Percentiles rank a stretch among this genome's conserved stretches.
Conservation (phyloP, 176 grass and related monocot species). For the Areca catechu region DNA sequence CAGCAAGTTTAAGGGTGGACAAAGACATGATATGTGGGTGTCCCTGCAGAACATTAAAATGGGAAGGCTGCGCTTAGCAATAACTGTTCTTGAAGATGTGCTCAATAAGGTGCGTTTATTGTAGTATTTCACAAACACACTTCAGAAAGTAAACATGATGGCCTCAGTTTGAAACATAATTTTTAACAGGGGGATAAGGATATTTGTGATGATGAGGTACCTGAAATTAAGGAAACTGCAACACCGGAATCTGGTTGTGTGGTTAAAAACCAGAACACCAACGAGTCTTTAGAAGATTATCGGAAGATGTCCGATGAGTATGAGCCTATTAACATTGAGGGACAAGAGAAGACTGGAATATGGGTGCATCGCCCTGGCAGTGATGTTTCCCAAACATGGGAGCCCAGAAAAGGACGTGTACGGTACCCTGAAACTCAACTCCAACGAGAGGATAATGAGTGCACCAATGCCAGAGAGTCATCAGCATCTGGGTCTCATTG, state of each 20-base stretch:
- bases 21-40: conserved; percentile 92
- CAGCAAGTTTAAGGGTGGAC: conserved; percentile 64
- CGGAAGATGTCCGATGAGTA: conserved; percentile 45
- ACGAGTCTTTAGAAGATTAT: conserved; percentile 18
- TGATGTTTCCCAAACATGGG: conserved; percentile 58
- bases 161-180: conserved; percentile 5
- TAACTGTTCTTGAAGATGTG: conserved; percentile 76
- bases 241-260: conserved; percentile 18
- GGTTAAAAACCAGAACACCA: conserved; percentile 20
- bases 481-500: conserved; percentile 41
- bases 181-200: conserved; percentile 22
- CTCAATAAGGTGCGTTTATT: conserved; percentile 43
- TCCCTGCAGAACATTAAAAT: conserved; percentile 77
- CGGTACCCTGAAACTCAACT: conserved; percentile 40
- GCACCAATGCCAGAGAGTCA: conserved; percentile 26
- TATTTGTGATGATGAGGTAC: conserved; percentile 22
- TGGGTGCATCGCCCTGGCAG: conserved; percentile 81
- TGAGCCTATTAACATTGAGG: conserved; percentile 62
- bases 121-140: not conserved
- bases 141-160: conserved; percentile 1
- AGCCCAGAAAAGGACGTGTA: conserved; percentile 69
- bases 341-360: conserved; percentile 61
- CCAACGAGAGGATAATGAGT: conserved; percentile 28
- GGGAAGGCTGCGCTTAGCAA: conserved; percentile 66
- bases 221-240: conserved; percentile 19